Conservation (phyloP, 2,329 filamentous ascomycete species). For the Epichloe brachyelytri region DNA sequence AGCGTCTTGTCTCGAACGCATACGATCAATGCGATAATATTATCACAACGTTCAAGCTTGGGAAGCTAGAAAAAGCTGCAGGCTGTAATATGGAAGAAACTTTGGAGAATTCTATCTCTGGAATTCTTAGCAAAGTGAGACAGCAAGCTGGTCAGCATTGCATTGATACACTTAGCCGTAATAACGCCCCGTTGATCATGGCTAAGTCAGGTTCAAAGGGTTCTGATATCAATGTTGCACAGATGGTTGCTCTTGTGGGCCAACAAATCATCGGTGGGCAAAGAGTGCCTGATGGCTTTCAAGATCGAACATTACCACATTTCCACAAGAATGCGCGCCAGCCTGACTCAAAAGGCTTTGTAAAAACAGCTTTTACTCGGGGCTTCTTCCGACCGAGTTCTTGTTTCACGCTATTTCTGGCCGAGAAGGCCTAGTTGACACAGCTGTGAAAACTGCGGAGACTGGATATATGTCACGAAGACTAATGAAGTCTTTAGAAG, state of each 20-base stretch:
- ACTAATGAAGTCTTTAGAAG: slow-evolving; percentile 94
- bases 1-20: slow-evolving; percentile 60
- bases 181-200: slow-evolving; percentile 93
- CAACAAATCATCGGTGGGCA: slow-evolving; percentile 94
- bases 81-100: slow-evolving; percentile 89
- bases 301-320: slow-evolving; percentile 86
- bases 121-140: slow-evolving; percentile 83
- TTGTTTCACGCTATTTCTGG: slow-evolving; percentile 97
- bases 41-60: slow-evolving; percentile 66
- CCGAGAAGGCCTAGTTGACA: slow-evolving; percentile 96
- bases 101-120: slow-evolving; percentile 79
- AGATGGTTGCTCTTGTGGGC: slow-evolving; percentile 95
- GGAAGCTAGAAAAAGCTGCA: slow-evolving; percentile 71
- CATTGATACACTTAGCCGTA: slow-evolving; percentile 76
- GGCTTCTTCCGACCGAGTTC: slow-evolving; percentile 81
- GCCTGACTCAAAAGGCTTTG: slow-evolving; percentile 93
- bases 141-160: slow-evolving; percentile 84
- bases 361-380: slow-evolving; percentile 96
- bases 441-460: slow-evolving; percentile 95
- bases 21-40: slow-evolving; percentile 74
- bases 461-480: slow-evolving; percentile 98
- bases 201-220: slow-evolving; percentile 95
- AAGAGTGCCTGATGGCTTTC: slow-evolving; percentile 91
- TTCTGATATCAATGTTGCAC: slow-evolving; percentile 93
- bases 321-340: slow-evolving; percentile 88